These are phyloP conservation scores for Saccharomyces pastorianus DNA, from an alignment of 1,139 yeast species.

Conservation along the genomic window DNA sequence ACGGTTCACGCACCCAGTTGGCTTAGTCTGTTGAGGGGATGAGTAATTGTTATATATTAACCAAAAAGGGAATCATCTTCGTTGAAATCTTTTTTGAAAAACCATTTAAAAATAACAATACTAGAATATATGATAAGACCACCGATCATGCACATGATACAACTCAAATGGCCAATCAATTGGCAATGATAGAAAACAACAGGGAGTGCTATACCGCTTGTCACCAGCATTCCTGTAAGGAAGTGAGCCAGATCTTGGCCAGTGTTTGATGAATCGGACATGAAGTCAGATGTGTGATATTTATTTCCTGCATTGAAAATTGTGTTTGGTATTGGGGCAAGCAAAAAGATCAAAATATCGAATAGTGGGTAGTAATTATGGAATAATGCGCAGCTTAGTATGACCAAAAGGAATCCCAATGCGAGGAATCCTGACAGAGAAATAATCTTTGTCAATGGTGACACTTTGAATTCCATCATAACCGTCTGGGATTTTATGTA, in stretches of 20 bases:
- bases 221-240: slow-evolving; percentile 55
- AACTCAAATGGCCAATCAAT: slow-evolving; percentile 49
- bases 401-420: slow-evolving; percentile 62
- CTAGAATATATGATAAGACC: slow-evolving; percentile 66
- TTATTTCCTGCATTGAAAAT: slow-evolving; percentile 34
- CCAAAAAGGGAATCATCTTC: slow-evolving; percentile 30
- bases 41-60: slow-evolving; percentile 6
- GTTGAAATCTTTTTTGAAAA: slow-evolving; percentile 38
- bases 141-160: slow-evolving; percentile 59
- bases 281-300: slow-evolving; percentile 40
- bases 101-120: slow-evolving; percentile 61
- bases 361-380: slow-evolving; percentile 64
- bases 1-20: not conserved
- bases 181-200: slow-evolving; percentile 53
- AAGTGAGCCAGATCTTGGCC: slow-evolving; percentile 55
- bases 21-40: not conserved
- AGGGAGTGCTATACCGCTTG: slow-evolving; percentile 65
- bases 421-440: slow-evolving; percentile 65
- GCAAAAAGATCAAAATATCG: slow-evolving; percentile 49
- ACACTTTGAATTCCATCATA: slow-evolving; percentile 25
- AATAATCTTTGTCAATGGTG: slow-evolving; percentile 62
- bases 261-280: slow-evolving; percentile 52
- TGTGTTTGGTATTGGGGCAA: slow-evolving; percentile 67
- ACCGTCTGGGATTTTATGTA: not conserved
- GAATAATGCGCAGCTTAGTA: slow-evolving; percentile 65